Evolutionary conservation across 805 yeast species (phyloP).

Genomic region (Saturnispora besseyi): DNA sequence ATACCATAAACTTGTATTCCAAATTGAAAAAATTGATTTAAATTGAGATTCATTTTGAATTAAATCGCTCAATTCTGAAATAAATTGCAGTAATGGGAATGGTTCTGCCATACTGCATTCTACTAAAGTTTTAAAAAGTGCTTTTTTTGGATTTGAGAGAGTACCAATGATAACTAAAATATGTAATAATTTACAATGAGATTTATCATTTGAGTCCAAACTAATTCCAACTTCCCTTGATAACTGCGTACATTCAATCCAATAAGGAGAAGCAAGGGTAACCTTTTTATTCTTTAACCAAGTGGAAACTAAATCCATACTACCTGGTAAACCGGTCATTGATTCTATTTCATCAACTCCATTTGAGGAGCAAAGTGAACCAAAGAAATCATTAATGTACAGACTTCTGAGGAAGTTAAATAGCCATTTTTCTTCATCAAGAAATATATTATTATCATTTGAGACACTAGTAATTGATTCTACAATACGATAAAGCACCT

Average conservation of each 20-base stretch:
- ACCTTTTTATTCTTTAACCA: constrained; percentile 7
- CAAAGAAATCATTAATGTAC: constrained; percentile 12
- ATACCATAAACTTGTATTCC: constrained; percentile 13
- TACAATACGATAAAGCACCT: constrained; percentile 35
- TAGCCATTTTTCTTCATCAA: constrained; percentile 25
- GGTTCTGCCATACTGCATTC: constrained; percentile 12
- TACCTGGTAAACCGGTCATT: constrained; percentile 14
- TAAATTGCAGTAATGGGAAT: constrained; percentile 10
- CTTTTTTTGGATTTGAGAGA: constrained; percentile 11
- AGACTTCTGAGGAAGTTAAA: constrained; percentile 9
- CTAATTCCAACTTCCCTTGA: constrained; percentile 10
- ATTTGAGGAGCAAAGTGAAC: constrained; percentile 14
- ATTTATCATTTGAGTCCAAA: not conserved
- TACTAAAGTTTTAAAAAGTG: constrained; percentile 11
- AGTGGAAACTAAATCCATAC: constrained; percentile 11
- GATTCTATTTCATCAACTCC: constrained; percentile 20
- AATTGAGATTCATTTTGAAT: not conserved
- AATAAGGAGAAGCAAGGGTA: constrained; percentile 1
- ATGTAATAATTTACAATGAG: constrained; percentile 1
- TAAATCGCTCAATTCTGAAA: not conserved
- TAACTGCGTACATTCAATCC: constrained; percentile 6
- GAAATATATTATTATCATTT: not conserved
- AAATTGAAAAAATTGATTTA: constrained; percentile 10
- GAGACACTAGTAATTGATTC: constrained; percentile 20
- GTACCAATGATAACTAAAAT: constrained; percentile 8